Evolutionary conservation across 2,329 filamentous ascomycete genomes (phyloP).

Genomic region (Fusarium denticulatum): DNA sequence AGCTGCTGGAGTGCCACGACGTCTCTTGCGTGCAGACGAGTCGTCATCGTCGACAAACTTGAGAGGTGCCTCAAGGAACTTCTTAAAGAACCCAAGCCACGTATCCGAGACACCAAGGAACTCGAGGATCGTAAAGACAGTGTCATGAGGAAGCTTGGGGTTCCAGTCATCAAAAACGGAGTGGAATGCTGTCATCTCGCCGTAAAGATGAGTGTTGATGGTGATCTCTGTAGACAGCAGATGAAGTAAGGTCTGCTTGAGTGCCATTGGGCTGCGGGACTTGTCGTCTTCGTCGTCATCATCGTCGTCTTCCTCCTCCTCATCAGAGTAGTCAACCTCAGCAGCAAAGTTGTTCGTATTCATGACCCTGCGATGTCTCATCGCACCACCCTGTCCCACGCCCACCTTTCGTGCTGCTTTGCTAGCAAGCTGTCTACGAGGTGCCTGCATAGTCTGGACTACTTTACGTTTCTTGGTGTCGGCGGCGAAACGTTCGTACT

Average conservation of each 20-base stretch:
- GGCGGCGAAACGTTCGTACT: conserved; percentile 39
- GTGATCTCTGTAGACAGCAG: conserved; percentile 58
- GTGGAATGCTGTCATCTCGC: conserved; percentile 57
- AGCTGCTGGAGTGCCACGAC: conserved; percentile 66
- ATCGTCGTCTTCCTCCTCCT: conserved; percentile 11
- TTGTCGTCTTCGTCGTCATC: neutral
- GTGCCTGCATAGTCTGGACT: neutral
- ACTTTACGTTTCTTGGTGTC: conserved; percentile 3
- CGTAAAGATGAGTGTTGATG: conserved; percentile 56
- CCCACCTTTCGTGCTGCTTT: neutral
- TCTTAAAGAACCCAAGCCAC: conserved; percentile 69
- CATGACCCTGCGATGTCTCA: neutral
- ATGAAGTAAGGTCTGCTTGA: conserved; percentile 61
- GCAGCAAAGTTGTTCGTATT: neutral
- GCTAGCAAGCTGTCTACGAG: neutral
- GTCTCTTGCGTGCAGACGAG: conserved; percentile 54
- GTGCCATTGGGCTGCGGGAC: conserved; percentile 50
- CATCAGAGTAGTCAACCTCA: neutral
- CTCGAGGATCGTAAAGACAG: conserved; percentile 64
- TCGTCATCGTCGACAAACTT: conserved; percentile 65
- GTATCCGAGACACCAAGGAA: conserved; percentile 66
- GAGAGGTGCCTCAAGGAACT: conserved; percentile 68
- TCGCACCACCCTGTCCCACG: neutral
- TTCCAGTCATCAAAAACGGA: conserved; percentile 59
- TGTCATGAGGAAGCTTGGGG: conserved; percentile 62